These are phyloP conservation scores for Chlorella sp. DNA, from an alignment of 139 green algal species.

Conservation along the genomic window DNA sequence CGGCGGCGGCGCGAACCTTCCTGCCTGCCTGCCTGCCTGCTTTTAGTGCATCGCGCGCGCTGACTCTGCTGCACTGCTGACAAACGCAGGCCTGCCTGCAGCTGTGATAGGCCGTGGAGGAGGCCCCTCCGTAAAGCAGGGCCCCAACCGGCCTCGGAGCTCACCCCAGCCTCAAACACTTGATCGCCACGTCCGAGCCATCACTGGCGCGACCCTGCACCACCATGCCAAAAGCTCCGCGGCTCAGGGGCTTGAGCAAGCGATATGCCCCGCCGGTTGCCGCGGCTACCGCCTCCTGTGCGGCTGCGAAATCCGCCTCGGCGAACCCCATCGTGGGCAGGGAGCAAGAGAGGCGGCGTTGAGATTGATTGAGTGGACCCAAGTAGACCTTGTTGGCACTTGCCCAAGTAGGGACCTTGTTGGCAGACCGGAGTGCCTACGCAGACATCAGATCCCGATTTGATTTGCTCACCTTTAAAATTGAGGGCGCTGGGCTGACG, in stretches of 20 bases:
- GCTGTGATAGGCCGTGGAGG: background rate
- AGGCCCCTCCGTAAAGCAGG: too few species aligned
- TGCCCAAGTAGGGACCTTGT: too few species aligned
- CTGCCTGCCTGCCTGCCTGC: background rate
- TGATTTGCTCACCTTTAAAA: too few species aligned
- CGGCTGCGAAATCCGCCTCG: too few species aligned
- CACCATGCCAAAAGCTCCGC: conserved; percentile 2
- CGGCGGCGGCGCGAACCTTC: background rate
- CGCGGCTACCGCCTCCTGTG: background rate
- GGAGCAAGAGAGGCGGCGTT: too few species aligned
- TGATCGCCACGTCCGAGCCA: background rate
- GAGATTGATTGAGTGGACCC: too few species aligned
- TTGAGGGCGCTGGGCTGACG: too few species aligned
- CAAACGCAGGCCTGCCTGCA: background rate
- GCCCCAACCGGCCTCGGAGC: background rate
- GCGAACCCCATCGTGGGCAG: too few species aligned
- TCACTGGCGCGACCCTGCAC: background rate
- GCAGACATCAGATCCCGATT: too few species aligned
- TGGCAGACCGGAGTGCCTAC: too few species aligned
- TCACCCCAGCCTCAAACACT: background rate
- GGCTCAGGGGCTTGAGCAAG: background rate
- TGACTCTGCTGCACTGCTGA: background rate
- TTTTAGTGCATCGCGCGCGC: background rate
- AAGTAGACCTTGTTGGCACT: too few species aligned
- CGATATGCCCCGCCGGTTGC: background rate